Evolutionary conservation across 345 rosid genomes (phyloP).

Genomic region (Aurinia saxatilis): DNA sequence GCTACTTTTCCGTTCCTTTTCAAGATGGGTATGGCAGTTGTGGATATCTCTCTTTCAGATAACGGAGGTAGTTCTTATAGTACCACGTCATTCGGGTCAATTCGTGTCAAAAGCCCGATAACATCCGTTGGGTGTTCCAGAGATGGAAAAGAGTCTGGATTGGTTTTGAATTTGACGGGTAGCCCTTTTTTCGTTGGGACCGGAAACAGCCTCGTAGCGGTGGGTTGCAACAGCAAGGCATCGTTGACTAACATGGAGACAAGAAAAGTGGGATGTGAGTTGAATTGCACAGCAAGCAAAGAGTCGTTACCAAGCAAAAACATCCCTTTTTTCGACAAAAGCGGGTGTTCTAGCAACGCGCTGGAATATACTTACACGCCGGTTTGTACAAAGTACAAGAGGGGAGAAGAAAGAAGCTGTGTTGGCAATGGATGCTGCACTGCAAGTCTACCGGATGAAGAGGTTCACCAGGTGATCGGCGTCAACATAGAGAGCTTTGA

Average conservation of each 20-base stretch:
- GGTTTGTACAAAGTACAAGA: not conserved
- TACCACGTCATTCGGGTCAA: not conserved
- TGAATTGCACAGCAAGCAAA: conserved; percentile 12
- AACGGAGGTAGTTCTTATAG: too few species aligned
- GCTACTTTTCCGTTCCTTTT: not conserved
- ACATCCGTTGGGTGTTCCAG: not conserved
- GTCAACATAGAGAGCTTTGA: not conserved
- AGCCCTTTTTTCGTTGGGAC: not conserved
- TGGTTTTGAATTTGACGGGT: not conserved
- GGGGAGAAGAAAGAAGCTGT: conserved; percentile 12
- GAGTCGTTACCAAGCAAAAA: not conserved
- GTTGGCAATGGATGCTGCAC: conserved; percentile 39
- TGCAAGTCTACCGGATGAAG: not conserved
- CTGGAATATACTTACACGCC: not conserved
- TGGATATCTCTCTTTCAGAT: conserved; percentile 16
- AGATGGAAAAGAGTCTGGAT: not conserved
- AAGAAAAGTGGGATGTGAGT: conserved; percentile 25
- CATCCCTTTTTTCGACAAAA: not conserved
- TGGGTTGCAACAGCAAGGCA: conserved; percentile 29
- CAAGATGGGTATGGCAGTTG: not conserved
- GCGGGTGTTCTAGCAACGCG: not conserved
- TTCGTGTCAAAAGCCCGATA: not conserved
- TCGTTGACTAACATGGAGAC: not conserved
- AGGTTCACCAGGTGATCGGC: conserved; percentile 1
- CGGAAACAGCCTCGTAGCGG: conserved; percentile 21